phyloP scores from a whole-genome alignment of 352 stramenopile genomes.

The Phytophthora syringae region DNA sequence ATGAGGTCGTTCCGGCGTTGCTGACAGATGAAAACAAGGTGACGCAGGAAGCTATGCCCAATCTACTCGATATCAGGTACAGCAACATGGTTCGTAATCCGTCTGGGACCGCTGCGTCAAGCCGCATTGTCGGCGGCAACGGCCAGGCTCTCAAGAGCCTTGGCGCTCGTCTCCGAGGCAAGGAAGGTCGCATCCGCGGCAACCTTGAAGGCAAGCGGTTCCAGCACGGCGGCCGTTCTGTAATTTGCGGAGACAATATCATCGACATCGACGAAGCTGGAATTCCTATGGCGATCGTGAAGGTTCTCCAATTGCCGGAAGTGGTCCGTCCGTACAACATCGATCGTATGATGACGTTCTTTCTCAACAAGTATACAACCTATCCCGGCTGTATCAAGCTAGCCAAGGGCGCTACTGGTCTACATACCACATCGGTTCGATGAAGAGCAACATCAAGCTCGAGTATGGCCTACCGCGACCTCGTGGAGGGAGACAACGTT shows the following conservation, averaged over 20 bases:
- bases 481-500: background rate
- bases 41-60: background rate
- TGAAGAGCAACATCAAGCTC: background rate
- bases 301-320: background rate
- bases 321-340: conserved; percentile 10
- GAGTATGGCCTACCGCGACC: background rate
- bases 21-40: background rate
- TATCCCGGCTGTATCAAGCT: conserved; percentile 1
- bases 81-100: background rate
- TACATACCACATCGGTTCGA: background rate
- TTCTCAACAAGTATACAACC: conserved; percentile 3
- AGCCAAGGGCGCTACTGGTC: background rate
- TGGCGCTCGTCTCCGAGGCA: conserved; percentile 87
- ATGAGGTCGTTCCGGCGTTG: background rate
- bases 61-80: background rate
- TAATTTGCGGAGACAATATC: background rate
- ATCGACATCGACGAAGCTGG: background rate
- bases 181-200: conserved; percentile 94
- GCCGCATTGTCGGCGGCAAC: background rate
- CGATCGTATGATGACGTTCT: conserved; percentile 7
- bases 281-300: background rate
- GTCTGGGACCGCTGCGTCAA: background rate
- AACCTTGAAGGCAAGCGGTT: conserved; percentile 96
- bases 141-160: conserved; percentile 94
- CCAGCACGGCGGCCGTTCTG: background rate